These are phyloP conservation scores for Metschnikowia kunwiensis DNA, from an alignment of 805 yeast species.

Conservation along the genomic window DNA sequence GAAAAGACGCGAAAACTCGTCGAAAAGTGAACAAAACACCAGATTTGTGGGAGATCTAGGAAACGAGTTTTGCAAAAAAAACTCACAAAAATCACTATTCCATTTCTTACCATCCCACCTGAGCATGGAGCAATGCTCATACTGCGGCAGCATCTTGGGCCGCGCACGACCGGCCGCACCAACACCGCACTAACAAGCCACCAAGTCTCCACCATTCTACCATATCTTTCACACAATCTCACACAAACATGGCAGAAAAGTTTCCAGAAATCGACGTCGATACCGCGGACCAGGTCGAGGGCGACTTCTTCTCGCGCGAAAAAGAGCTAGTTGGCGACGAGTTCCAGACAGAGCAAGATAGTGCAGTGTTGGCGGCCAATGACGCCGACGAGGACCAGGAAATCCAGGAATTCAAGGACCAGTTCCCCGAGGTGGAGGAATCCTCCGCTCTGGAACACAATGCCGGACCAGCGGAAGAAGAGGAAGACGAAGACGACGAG, in stretches of 20 bases:
- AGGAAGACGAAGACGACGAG: conserved; percentile 46
- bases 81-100: no score
- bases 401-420: conserved; percentile 59
- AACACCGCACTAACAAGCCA: neutral
- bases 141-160: no score
- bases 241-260: conserved; percentile 59
- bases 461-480: conserved; percentile 15
- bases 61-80: no score
- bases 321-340: conserved; percentile 67
- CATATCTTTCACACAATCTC: neutral
- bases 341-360: conserved; percentile 63
- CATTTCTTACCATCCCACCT: no score
- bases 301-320: conserved; percentile 68
- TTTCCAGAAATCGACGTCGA: conserved; percentile 58
- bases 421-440: conserved; percentile 57
- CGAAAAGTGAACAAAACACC: no score
- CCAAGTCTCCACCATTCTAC: neutral
- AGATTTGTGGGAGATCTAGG: no score
- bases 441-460: conserved; percentile 15
- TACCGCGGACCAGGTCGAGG: conserved; percentile 31
- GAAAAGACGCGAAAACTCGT: no score
- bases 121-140: no score
- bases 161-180: conserved; percentile 2
- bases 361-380: conserved; percentile 40
- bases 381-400: conserved; percentile 36